phyloP scores from a whole-genome alignment of 108 stramenopile genomes.

The Fragilariopsis cylindrus region DNA sequence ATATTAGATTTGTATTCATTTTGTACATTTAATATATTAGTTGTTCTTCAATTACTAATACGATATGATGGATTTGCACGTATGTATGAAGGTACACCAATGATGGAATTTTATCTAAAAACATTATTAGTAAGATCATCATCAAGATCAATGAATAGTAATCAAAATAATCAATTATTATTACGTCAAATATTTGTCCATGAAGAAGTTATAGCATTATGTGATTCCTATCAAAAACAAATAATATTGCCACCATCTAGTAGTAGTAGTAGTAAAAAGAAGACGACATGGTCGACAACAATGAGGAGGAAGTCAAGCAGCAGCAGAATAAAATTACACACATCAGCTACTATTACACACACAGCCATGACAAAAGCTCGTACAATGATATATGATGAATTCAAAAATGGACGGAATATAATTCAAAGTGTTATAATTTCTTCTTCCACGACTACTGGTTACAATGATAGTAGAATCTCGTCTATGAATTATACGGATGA shows the following conservation, averaged over 20 bases:
- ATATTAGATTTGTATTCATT: constrained; percentile 70
- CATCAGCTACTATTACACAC: too few relatives aligned
- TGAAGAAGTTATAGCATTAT: constrained; percentile 4
- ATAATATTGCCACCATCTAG: not conserved
- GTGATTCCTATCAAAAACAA: constrained; percentile 22
- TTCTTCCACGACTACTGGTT: too few relatives aligned
- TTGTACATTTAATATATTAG: constrained; percentile 60
- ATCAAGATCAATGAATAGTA: not conserved
- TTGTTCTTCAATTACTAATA: constrained; percentile 63
- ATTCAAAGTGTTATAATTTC: too few relatives aligned
- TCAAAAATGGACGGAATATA: too few relatives aligned
- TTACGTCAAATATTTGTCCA: not conserved
- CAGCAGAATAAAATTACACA: too few relatives aligned
- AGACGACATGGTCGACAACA: too few relatives aligned
- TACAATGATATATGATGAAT: too few relatives aligned
- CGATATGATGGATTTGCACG: constrained; percentile 70
- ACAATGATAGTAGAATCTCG: too few relatives aligned
- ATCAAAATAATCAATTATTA: not conserved
- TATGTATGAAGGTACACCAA: constrained; percentile 56
- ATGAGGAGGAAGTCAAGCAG: too few relatives aligned
- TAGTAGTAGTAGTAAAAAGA: too few relatives aligned
- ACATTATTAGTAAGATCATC: not conserved
- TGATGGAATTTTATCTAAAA: constrained; percentile 65
- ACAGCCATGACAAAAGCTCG: too few relatives aligned
- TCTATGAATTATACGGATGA: not conserved